Base-by-base conservation (phyloP, 2,329 filamentous ascomycete genomes). In the Helotiales sp. region DNA sequence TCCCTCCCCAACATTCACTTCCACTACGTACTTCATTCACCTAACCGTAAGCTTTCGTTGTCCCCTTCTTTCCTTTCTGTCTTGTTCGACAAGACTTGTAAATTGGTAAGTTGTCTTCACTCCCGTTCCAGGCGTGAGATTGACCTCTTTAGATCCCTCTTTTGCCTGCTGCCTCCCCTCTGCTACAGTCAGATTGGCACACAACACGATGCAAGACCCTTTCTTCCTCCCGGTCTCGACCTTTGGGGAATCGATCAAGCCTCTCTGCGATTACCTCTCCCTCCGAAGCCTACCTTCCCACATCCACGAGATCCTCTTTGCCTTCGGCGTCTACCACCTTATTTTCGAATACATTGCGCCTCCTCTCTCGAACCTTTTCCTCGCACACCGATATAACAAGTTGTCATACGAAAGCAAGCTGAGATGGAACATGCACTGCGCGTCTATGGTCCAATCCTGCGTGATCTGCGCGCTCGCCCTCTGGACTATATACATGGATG, bases 341-440 rank as follows among this genome's bases (percentile, higher is more conserved):
- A 80, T 90, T 67, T 84, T 85, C 74, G 78, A 78, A 66, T 80
- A 85, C 61, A 68, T 91, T 60, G 88, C 90, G 48, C 89, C 90
- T 8, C 69, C 79, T 42, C 51, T 92, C 22, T 91, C 88, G 36
- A 77, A 74, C 44, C 68, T 76, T 54, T 72, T 90, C 58, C 84
- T 88, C 61, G 82, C 87, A 3, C 67, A 77, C 42, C 57, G 52
- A 24, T 93, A 93, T 73, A 71, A 77, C 22, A 71, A 72, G 34
- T 79, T 90, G 66, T 81, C 85, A 48, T 76, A 77, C 40, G 89
- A 86, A 57, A 83, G 80, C 69, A 74, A 74, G 33, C 77, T 90
- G 57, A 91, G 88, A 78, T 93, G 90, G 90, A 85, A 95, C 72
- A 87, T 91, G 44, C 90, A 93, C 68, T 86, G 93, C 56, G 90